Percentiles rank a stretch among this genome's conserved stretches.
These are phyloP conservation scores for Kuraishia hungarica DNA, from an alignment of 805 yeast genomes.

Conservation along the genomic window DNA sequence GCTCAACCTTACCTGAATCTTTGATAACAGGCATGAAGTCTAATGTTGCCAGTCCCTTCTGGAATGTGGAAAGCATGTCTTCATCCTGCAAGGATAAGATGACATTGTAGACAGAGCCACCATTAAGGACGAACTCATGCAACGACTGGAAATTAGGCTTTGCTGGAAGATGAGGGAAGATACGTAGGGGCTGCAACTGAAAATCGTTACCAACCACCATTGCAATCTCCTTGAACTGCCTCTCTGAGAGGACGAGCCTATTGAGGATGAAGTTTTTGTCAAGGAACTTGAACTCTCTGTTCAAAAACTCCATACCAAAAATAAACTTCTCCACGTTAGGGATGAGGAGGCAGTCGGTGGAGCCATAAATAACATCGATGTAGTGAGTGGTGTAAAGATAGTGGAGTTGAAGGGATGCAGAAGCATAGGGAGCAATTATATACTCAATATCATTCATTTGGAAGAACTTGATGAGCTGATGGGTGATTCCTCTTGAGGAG, in stretches of 20 bases:
- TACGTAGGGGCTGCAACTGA: slow-evolving; percentile 56
- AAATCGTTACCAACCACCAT: slow-evolving; percentile 72
- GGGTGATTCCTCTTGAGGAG: slow-evolving; percentile 38
- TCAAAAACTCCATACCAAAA: slow-evolving; percentile 57
- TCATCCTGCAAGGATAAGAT: slow-evolving; percentile 38
- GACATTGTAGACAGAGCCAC: slow-evolving; percentile 39
- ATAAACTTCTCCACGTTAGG: slow-evolving; percentile 62
- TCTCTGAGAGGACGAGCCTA: slow-evolving; percentile 52
- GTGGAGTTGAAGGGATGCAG: slow-evolving; percentile 72
- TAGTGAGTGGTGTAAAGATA: slow-evolving; percentile 49
- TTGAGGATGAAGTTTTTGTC: slow-evolving; percentile 48
- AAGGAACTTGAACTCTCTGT: slow-evolving; percentile 58
- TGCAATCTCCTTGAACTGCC: slow-evolving; percentile 68
- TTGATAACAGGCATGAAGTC: slow-evolving; percentile 70
- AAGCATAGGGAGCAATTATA: slow-evolving; percentile 67
- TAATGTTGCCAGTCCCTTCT: slow-evolving; percentile 61
- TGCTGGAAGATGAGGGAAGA: slow-evolving; percentile 31
- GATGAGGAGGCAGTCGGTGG: slow-evolving; percentile 68
- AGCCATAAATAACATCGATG: slow-evolving; percentile 75
- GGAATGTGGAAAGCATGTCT: slow-evolving; percentile 39
- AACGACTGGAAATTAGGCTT: slow-evolving; percentile 18
- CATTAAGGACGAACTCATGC: slow-evolving; percentile 24
- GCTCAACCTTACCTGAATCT: slow-evolving; percentile 58
- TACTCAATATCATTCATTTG: slow-evolving; percentile 49
- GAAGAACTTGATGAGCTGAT: slow-evolving; percentile 51